Percentiles rank a stretch among this genome's conserved stretches.
Conservation (phyloP, 2,329 filamentous ascomycete species). For the Whalleya microplaca region DNA sequence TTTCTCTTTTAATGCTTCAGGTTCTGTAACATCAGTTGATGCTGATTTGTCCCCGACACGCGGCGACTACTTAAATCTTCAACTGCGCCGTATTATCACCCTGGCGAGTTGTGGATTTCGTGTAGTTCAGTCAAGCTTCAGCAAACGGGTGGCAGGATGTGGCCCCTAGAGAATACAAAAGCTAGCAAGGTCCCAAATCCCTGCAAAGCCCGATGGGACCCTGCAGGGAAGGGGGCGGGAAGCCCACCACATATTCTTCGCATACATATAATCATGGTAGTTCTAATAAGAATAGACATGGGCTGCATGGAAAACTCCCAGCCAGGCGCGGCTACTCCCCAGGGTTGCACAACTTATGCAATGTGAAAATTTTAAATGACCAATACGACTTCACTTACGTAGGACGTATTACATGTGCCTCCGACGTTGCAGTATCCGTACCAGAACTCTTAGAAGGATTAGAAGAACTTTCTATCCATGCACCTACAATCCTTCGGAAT, state of each 20-base stretch:
- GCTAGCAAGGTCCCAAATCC: not conserved
- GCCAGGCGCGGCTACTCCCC: too few species aligned
- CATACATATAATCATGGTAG: not conserved
- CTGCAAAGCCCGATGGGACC: not conserved
- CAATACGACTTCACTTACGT: not conserved
- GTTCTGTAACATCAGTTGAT: not conserved
- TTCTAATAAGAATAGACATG: not conserved
- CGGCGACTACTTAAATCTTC: not conserved
- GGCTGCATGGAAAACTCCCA: too few species aligned
- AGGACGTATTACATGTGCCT: not conserved
- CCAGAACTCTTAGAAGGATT: not conserved
- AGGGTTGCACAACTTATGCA: not conserved
- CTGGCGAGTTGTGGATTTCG: constrained; percentile 1
- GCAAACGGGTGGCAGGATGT: not conserved
- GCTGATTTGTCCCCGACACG: not conserved
- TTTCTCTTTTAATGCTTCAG: not conserved
- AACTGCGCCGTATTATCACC: not conserved
- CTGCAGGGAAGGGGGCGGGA: not conserved
- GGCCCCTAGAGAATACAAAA: not conserved
- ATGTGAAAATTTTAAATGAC: not conserved
- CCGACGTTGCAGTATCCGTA: not conserved
- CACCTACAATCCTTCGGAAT: not conserved
- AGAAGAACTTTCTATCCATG: not conserved
- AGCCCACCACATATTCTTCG: not conserved
- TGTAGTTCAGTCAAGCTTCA: constrained; percentile 20